Base-by-base conservation (phyloP, 2,329 filamentous ascomycete species). In the Penicillium brevicompactum region DNA sequence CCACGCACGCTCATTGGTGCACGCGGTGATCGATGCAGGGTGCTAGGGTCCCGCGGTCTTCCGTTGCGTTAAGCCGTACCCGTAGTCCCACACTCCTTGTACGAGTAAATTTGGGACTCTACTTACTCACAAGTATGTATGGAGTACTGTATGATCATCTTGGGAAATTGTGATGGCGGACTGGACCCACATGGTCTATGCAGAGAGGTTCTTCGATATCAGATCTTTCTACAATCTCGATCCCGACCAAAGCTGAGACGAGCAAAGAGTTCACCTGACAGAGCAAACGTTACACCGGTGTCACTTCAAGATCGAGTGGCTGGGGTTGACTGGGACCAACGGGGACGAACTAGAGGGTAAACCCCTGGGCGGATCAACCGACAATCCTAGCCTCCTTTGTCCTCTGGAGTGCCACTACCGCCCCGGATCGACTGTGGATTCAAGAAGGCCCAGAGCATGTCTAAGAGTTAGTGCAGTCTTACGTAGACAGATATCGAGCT, bases 341-440 rank as follows among this genome's bases (percentile, higher is more conserved):
- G 45, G 50, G 45, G 37, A 53, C 21, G 51, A 53, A 53, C 51
- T 45, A 49, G 45, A 53, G 51, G 43, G 37, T 5, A 34, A 55
- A 66, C 62, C 67, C 67, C 67, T 71, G 68, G 65, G 65, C 67
- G 62, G 66, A 71, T 71, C 69, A 69, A 55, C 60, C 62, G 47
- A 61, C 45, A 51, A 59, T 62, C 59, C 45, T 53, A 43, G 46
- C 37, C 46, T 44, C 58, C 53, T 56, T 57, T 56, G 56, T 47
- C 47, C 53, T 51, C 46, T 53, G 48, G 45, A 56, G 56, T 59
- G 61, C 63, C 63, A 65, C 61, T 65, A 58, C 63, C 61, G 60
- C 60, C 61, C 60, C 59, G 57, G 66, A 65, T 69, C 66, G 62
- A 59, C 61, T 66, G 53, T 49, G 31, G 57, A 53, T 21, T 37